Evolutionary conservation across 164 flowering plant genomes (phyloP), one percentile per base, ranked within the genome.

Genomic region (Berberis thunbergii): DNA sequence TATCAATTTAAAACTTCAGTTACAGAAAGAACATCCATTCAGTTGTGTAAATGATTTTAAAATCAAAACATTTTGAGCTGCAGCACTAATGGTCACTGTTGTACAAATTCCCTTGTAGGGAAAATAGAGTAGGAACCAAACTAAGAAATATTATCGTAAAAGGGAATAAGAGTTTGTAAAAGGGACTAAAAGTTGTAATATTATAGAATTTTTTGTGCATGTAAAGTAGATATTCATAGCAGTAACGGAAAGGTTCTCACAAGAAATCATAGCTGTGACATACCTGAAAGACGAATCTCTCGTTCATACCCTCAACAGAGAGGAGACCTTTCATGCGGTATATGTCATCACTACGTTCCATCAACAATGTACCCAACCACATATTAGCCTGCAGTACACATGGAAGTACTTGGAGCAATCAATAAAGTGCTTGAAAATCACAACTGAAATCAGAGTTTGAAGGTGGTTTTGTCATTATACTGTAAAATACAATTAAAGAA

Each of bases 281-380:
- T 45, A 91, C 97, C 96, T 91, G 96, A 69, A 94, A 94, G 45
- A 91, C 97, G 69, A 91, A 94, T 83, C 99, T 84, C 76, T 94
- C 96, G 52, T 83, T 60, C 99, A 94, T 91, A 26, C 96, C 97
- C 66, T 84, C 75, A 45, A 94, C 91, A 45, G 96, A 91, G 52
- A 94, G 74, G 49, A 94, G 88, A 66, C 99, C 99, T 72, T 94
- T 94, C 99, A 91, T 91, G 45, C 97, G 75, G 68, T 94, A 94
- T 67, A 94, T 94, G 71, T 94, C 97, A 49, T 94, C 97, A 66
- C 97, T 91, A 6, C 81, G 78, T 62, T 94, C 96, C 80, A 91
- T 9, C 72, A 91, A 75, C 60, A 94, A 70, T 41, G 87, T 91
- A 45, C 99, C 97, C 58, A 94, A 79, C 97, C 99, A 94, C 57